These are phyloP conservation scores for Mollisiaceae sp. DNA, from an alignment of 2,329 filamentous ascomycete genomes.

Conservation along the genomic window DNA sequence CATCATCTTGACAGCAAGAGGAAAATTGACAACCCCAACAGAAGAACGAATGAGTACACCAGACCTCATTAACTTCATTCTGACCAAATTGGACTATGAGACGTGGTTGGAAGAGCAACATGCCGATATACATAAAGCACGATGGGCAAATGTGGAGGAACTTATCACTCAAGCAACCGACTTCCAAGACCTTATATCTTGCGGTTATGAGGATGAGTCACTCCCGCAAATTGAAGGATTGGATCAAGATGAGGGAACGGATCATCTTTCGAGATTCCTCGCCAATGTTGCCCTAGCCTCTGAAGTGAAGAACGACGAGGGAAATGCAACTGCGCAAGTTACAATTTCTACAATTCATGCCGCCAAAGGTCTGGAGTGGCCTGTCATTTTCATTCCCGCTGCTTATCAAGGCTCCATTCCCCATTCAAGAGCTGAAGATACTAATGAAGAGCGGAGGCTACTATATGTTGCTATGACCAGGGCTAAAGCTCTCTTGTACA, in stretches of 20 bases:
- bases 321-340: conserved; percentile 65
- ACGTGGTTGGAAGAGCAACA: conserved; percentile 75
- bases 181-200: conserved; percentile 50
- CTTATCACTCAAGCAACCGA: conserved; percentile 81
- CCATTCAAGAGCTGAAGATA: conserved; percentile 83
- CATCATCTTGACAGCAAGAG: conserved; percentile 60
- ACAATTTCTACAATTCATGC: conserved; percentile 97
- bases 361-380: conserved; percentile 96
- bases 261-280: conserved; percentile 76
- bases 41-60: conserved; percentile 31
- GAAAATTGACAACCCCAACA: conserved; percentile 51
- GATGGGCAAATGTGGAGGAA: conserved; percentile 90
- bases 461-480: conserved; percentile 97
- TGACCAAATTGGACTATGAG: conserved; percentile 72
- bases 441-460: conserved; percentile 84
- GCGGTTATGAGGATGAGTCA: conserved; percentile 54
- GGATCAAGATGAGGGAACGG: conserved; percentile 69
- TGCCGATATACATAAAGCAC: conserved; percentile 73
- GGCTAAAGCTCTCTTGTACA: conserved; percentile 82
- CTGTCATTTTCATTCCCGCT: conserved; percentile 89
- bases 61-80: conserved; percentile 56
- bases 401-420: conserved; percentile 91
- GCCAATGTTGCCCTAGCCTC: conserved; percentile 88
- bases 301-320: conserved; percentile 70
- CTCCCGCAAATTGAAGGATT: conserved; percentile 74